Conservation (phyloP, 2,329 filamentous ascomycete species). For the Calonectria ilicicola region DNA sequence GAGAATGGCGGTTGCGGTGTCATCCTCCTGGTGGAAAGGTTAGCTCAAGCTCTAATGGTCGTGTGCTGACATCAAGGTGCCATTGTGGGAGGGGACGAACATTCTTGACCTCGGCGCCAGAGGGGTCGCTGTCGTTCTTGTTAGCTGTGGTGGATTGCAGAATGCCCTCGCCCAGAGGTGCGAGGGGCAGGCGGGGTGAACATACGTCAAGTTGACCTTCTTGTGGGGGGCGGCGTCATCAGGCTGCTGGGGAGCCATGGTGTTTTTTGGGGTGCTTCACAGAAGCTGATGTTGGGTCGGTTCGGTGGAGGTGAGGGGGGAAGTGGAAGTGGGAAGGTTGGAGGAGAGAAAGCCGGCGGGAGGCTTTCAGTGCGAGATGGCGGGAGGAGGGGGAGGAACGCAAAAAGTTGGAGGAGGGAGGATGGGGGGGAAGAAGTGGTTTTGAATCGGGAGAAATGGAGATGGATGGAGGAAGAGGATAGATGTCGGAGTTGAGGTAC, state of each 20-base stretch:
- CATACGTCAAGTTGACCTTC: slow-evolving; percentile 88
- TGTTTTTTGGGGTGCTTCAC: slow-evolving; percentile 53
- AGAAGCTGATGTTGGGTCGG: slow-evolving; percentile 41
- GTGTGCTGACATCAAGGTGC: slow-evolving; percentile 24
- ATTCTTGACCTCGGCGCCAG: slow-evolving; percentile 87
- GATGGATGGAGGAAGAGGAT: slow-evolving; percentile 25
- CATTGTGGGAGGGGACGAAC: slow-evolving; percentile 61
- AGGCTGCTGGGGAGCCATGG: slow-evolving; percentile 76
- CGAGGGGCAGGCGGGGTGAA: slow-evolving; percentile 11
- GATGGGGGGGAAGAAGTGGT: slow-evolving; percentile 19
- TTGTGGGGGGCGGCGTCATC: slow-evolving; percentile 67
- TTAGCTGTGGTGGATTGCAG: slow-evolving; percentile 49
- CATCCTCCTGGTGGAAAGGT: slow-evolving; percentile 75
- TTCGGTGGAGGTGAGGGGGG: slow-evolving; percentile 40
- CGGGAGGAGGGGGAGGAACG: slow-evolving; percentile 18
- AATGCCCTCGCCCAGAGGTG: background rate
- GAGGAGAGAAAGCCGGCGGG: slow-evolving; percentile 36
- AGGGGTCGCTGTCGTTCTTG: slow-evolving; percentile 76
- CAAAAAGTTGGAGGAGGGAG: slow-evolving; percentile 1
- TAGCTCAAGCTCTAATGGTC: slow-evolving; percentile 44
- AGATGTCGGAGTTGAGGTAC: slow-evolving; percentile 34
- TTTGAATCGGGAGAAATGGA: slow-evolving; percentile 22
- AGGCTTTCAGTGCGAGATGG: slow-evolving; percentile 24
- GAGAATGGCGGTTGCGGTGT: slow-evolving; percentile 93
- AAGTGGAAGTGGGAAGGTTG: slow-evolving; percentile 24